Evolutionary conservation across 805 yeast genomes (phyloP), one percentile per base, ranked within the genome.

Genomic region (Groenewaldozyma salmanticensis): DNA sequence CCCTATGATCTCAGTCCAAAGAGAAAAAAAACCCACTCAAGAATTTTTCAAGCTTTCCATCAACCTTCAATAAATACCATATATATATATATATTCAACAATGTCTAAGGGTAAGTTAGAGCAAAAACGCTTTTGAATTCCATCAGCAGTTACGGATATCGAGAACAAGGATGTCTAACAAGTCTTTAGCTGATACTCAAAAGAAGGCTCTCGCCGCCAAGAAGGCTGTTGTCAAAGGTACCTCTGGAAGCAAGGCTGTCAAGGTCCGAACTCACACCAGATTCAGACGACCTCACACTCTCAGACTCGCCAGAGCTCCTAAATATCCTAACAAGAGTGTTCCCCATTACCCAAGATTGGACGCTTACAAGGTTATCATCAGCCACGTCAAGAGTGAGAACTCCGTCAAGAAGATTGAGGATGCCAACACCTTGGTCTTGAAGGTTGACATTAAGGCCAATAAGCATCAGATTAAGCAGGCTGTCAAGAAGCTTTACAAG

Each of bases 371-470:
- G 74, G 72, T 87, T 66, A 79, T 92, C 66, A 82, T 84, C 70
- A 74, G 85, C 60, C 96, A 96, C 75, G 79, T 90, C 72, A 90
- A 90, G 69, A 79, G 95, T 61, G 98, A 92, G 79, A 85, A 95
- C 59, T 96, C 98, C 66, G 87, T 92, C 84, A 90, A 92, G 83
- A 85, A 86, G 79, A 96, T 92, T 66, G 98, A 92, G 78, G 96
- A 87, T 68, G 86, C 94, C 74, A 92, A 92, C 94, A 92, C 95
- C 64, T 81, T 92, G 67, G 98, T 92, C 57, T 88, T 92, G 90
- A 94, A 84, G 74, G 98, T 92, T 66, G 90, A 84, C 74, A 65
- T 90, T 65, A 85, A 85, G 76, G 77, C 98, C 67, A 92, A 92
- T 96, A 92, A 92, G 80, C 71, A 81, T 75, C 97, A 90, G 77